Evolutionary conservation across 2,329 filamentous ascomycete genomes (phyloP).

Genomic region (Cordyceps fumosorosea): DNA sequence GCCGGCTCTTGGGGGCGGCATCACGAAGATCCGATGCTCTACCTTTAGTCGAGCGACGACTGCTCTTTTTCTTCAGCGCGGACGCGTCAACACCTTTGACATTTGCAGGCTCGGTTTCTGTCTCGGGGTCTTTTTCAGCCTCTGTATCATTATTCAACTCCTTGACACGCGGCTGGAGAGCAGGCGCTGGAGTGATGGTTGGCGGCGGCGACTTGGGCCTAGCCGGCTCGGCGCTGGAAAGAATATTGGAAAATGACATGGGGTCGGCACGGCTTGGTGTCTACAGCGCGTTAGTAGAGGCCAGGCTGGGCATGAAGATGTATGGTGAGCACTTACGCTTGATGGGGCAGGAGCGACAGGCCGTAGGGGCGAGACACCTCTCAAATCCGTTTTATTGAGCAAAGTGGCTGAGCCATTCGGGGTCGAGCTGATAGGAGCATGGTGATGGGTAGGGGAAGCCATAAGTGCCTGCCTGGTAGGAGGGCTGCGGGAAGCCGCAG

Average conservation of each 20-base stretch:
- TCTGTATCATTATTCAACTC: conserved; percentile 12
- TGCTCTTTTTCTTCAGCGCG: conserved; percentile 22
- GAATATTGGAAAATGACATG: conserved; percentile 94
- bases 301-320: not conserved
- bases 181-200: conserved; percentile 23
- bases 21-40: conserved; percentile 47
- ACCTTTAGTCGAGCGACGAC: conserved; percentile 38
- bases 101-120: conserved; percentile 24
- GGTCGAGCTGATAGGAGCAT: conserved; percentile 33
- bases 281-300: conserved; percentile 31
- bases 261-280: conserved; percentile 73
- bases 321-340: conserved; percentile 25
- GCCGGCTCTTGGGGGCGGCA: conserved; percentile 42
- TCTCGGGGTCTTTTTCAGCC: conserved; percentile 28
- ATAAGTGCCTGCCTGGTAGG: conserved; percentile 34
- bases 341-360: conserved; percentile 28
- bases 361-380: conserved; percentile 34
- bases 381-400: conserved; percentile 34
- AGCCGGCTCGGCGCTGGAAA: conserved; percentile 69
- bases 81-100: conserved; percentile 1
- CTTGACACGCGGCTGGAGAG: conserved; percentile 21
- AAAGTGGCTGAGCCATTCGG: conserved; percentile 35
- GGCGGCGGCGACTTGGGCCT: conserved; percentile 44
- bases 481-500: conserved; percentile 36
- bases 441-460: conserved; percentile 42